A percentile compares a stretch with the other conserved stretches of the same genome.
Conservation (phyloP, 2,329 filamentous ascomycete species). For the Thelonectria rubi region DNA sequence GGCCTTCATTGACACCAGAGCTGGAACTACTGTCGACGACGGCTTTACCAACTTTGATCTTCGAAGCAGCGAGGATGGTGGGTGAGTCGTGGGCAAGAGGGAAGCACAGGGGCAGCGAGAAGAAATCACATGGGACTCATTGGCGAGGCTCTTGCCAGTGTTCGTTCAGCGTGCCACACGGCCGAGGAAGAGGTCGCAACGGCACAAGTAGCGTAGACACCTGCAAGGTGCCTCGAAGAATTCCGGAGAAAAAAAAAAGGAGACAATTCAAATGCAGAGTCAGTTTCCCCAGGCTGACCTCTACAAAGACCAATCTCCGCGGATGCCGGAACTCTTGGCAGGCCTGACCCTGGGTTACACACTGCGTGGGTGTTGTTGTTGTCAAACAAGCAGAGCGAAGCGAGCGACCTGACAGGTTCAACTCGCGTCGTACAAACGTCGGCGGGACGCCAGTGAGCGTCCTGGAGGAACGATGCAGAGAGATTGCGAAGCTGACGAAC, state of each 20-base stretch:
- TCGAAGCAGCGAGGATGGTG: constrained; percentile 70
- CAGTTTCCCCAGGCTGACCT: constrained; percentile 47
- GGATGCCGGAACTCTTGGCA: constrained; percentile 71
- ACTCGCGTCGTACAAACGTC: constrained; percentile 68
- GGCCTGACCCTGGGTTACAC: constrained; percentile 70
- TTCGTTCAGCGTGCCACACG: constrained; percentile 71
- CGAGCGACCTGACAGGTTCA: constrained; percentile 60
- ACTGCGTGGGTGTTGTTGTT: constrained; percentile 69
- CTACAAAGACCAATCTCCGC: constrained; percentile 71
- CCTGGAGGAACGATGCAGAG: constrained; percentile 45
- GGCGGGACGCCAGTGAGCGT: constrained; percentile 54
- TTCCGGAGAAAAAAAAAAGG: constrained; percentile 1
- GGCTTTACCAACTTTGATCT: constrained; percentile 76
- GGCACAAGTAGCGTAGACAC: constrained; percentile 45
- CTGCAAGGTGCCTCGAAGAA: too few species aligned
- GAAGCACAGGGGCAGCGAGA: constrained; percentile 72
- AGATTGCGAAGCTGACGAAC: constrained; percentile 38
- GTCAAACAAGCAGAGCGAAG: constrained; percentile 66
- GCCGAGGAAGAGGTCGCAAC: constrained; percentile 66
- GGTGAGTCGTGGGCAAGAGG: constrained; percentile 67
- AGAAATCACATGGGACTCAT: too few species aligned
- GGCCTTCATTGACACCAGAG: constrained; percentile 76
- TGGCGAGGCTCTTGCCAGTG: constrained; percentile 67
- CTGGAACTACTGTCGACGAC: constrained; percentile 79
- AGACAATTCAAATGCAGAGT: constrained; percentile 16